Percentiles rank a stretch among this genome's conserved stretches.
These are phyloP conservation scores for Penicillium silybi DNA, from an alignment of 495 filamentous ascomycete species.

Conservation along the genomic window DNA sequence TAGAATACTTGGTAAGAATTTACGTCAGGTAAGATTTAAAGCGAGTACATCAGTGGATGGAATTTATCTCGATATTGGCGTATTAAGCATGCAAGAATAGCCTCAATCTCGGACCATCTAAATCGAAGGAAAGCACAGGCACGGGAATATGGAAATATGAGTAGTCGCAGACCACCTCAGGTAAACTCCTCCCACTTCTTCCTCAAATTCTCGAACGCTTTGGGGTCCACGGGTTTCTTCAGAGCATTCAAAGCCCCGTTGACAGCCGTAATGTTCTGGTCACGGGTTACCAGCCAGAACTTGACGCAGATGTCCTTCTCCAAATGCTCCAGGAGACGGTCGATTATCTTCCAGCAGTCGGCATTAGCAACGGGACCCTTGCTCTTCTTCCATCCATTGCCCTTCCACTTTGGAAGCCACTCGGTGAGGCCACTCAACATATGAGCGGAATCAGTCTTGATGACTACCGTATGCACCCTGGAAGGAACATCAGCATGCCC, in stretches of 20 bases:
- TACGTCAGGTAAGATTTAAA: neutral
- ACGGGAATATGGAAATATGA: no score
- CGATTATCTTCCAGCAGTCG: conserved; percentile 3
- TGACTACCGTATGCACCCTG: conserved; percentile 26
- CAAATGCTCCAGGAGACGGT: conserved; percentile 4
- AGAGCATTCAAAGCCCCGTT: neutral
- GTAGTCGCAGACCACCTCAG: no score
- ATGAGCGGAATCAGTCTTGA: conserved; percentile 48
- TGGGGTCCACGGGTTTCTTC: no score
- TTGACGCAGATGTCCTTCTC: conserved; percentile 4
- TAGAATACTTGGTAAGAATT: neutral
- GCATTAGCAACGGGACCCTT: conserved; percentile 16
- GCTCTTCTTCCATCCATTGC: conserved; percentile 29
- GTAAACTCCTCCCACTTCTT: neutral
- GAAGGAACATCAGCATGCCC: neutral
- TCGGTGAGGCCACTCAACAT: conserved; percentile 35
- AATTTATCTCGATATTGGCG: no score
- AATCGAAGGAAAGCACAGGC: no score
- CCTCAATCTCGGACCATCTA: no score
- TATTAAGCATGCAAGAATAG: no score
- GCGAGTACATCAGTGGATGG: neutral
- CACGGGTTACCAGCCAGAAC: conserved; percentile 15
- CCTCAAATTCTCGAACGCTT: neutral
- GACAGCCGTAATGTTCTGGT: neutral
- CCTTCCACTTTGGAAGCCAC: conserved; percentile 37